Conservation (phyloP, 208 protist species). For the Leishmania lainsoni region DNA sequence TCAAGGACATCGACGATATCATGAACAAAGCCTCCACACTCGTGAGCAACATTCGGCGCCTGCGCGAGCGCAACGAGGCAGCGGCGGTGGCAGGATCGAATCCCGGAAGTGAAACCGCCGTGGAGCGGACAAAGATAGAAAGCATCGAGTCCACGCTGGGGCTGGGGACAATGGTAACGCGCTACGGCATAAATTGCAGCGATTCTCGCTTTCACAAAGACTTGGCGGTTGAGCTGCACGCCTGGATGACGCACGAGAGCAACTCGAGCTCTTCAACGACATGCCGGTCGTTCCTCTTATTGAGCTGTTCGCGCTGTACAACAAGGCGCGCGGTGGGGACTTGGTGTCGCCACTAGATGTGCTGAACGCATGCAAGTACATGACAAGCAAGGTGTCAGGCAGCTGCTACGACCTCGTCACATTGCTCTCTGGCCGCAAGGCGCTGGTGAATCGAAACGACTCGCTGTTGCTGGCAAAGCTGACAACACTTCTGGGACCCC, state of each 20-base stretch:
- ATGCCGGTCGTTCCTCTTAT: constrained; percentile 81
- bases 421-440: constrained; percentile 72
- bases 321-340: constrained; percentile 78
- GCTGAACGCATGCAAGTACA: constrained; percentile 56
- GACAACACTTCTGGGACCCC: constrained; percentile 53
- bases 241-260: constrained; percentile 82
- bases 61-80: constrained; percentile 56
- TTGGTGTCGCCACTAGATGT: constrained; percentile 81
- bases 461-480: constrained; percentile 62
- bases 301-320: constrained; percentile 87
- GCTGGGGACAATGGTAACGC: constrained; percentile 61
- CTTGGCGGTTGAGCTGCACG: constrained; percentile 73
- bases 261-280: constrained; percentile 72
- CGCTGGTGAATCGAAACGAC: constrained; percentile 68
- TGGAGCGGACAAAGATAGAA: constrained; percentile 57
- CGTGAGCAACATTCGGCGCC: constrained; percentile 61
- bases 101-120: constrained; percentile 25
- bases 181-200: constrained; percentile 21
- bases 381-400: constrained; percentile 41
- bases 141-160: constrained; percentile 88
- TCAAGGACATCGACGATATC: constrained; percentile 85
- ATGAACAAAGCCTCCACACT: constrained; percentile 81
- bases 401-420: constrained; percentile 57
- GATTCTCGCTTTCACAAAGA: constrained; percentile 53
- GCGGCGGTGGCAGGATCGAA: constrained; percentile 25